Conservation (phyloP, 2,329 filamentous ascomycete genomes). For the Penicillium sp. region DNA sequence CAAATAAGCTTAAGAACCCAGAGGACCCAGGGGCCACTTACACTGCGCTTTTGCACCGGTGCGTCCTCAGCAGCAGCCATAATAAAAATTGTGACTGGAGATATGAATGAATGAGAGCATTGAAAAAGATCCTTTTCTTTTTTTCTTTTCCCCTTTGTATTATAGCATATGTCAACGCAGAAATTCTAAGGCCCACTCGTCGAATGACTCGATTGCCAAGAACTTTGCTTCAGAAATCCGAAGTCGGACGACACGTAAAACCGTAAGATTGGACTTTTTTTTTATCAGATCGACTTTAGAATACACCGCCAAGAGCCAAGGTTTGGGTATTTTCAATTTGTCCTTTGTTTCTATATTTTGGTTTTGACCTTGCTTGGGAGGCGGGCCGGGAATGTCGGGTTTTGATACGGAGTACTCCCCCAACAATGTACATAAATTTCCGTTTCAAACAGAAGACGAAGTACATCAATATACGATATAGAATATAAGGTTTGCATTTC, state of each 20-base stretch:
- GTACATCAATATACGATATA: too few species aligned
- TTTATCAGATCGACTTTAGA: conserved; percentile 1
- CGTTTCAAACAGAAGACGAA: too few species aligned
- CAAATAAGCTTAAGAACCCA: not conserved
- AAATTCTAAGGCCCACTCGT: not conserved
- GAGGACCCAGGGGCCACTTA: not conserved
- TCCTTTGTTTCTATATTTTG: not conserved
- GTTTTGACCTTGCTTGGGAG: not conserved
- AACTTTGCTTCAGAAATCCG: not conserved
- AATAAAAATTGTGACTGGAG: not conserved
- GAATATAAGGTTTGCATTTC: too few species aligned
- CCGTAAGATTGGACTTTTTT: too few species aligned
- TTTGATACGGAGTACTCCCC: too few species aligned
- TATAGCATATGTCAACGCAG: not conserved
- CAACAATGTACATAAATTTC: too few species aligned
- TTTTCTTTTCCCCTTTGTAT: too few species aligned
- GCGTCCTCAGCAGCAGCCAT: not conserved
- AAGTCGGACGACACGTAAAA: too few species aligned
- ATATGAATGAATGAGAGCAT: not conserved
- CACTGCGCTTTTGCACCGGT: conserved; percentile 1
- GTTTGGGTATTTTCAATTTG: not conserved
- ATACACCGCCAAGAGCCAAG: not conserved
- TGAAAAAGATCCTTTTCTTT: not conserved
- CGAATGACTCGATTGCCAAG: not conserved
- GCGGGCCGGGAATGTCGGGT: not conserved